Conservation (phyloP, 345 rosid genomes). For the Pugionium cornutum region DNA sequence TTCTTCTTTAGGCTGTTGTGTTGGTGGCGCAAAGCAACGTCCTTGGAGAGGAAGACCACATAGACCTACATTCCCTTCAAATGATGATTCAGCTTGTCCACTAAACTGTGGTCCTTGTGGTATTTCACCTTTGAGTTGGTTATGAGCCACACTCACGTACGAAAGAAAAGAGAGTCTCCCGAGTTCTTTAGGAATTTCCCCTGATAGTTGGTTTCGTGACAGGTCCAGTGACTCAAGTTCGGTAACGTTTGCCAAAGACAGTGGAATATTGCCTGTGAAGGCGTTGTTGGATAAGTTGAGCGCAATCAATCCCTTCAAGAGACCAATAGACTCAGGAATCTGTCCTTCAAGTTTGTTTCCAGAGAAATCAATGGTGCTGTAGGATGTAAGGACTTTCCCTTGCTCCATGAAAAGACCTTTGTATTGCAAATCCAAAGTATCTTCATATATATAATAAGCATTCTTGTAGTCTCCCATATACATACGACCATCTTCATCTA, state of each 20-base stretch:
- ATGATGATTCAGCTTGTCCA: slow-evolving; percentile 20
- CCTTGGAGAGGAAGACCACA: slow-evolving; percentile 32
- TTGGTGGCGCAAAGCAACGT: background rate
- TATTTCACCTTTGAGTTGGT: slow-evolving; percentile 25
- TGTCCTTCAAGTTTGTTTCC: slow-evolving; percentile 25
- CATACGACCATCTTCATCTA: slow-evolving; percentile 3
- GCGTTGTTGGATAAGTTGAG: slow-evolving; percentile 31
- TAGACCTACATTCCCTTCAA: slow-evolving; percentile 12
- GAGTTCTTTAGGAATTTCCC: background rate
- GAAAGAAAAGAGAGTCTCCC: slow-evolving; percentile 14
- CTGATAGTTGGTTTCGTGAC: slow-evolving; percentile 23
- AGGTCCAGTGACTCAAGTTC: slow-evolving; percentile 26
- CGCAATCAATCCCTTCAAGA: slow-evolving; percentile 32
- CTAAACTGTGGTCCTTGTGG: slow-evolving; percentile 29
- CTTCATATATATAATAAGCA: slow-evolving; percentile 6
- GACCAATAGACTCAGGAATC: slow-evolving; percentile 20
- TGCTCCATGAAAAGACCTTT: slow-evolving; percentile 33
- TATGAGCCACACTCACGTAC: slow-evolving; percentile 20
- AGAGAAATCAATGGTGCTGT: slow-evolving; percentile 27
- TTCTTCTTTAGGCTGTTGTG: slow-evolving; percentile 12
- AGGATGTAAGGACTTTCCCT: slow-evolving; percentile 21
- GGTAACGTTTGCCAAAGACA: slow-evolving; percentile 21
- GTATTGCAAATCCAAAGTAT: slow-evolving; percentile 24
- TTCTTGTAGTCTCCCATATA: slow-evolving; percentile 34
- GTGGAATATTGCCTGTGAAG: slow-evolving; percentile 23